These are phyloP conservation scores for Bipolaris victoriae DNA, from an alignment of 2,329 filamentous ascomycete species.

Conservation along the genomic window DNA sequence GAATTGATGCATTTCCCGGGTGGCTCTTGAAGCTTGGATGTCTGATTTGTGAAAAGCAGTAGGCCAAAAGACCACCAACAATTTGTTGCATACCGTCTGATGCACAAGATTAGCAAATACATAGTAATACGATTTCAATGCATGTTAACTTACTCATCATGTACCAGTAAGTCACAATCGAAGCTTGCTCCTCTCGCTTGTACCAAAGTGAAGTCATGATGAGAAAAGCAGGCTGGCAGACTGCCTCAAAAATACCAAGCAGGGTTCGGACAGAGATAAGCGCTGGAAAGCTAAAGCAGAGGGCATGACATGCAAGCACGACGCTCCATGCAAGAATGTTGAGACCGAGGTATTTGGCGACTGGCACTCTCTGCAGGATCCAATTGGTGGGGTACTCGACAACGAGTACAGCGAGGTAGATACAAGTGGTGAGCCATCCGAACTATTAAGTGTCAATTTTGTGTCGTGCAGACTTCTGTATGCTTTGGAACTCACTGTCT, in stretches of 20 bases:
- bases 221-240: constrained; percentile 71
- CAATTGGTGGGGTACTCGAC: constrained; percentile 77
- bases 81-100: constrained; percentile 70
- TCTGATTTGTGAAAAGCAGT: constrained; percentile 46
- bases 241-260: constrained; percentile 73
- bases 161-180: constrained; percentile 71
- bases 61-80: constrained; percentile 71
- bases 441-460: constrained; percentile 55
- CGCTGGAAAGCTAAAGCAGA: constrained; percentile 64
- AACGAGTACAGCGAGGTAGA: constrained; percentile 73
- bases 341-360: constrained; percentile 69
- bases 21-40: constrained; percentile 21
- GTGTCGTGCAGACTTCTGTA: background rate
- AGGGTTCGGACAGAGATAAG: constrained; percentile 68
- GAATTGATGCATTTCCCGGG: constrained; percentile 55
- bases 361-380: constrained; percentile 67
- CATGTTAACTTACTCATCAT: constrained; percentile 65
- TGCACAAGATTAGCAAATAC: constrained; percentile 1
- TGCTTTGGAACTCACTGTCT: constrained; percentile 29
- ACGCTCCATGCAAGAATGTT: constrained; percentile 70
- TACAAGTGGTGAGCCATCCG: constrained; percentile 74
- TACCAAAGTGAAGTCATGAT: constrained; percentile 75
- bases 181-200: constrained; percentile 69
- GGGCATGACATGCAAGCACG: constrained; percentile 66
- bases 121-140: background rate